Percentiles rank a stretch among this genome's conserved stretches.
phyloP scores from a whole-genome alignment of 164 flowering plant species.

The Sextonia rubra region DNA sequence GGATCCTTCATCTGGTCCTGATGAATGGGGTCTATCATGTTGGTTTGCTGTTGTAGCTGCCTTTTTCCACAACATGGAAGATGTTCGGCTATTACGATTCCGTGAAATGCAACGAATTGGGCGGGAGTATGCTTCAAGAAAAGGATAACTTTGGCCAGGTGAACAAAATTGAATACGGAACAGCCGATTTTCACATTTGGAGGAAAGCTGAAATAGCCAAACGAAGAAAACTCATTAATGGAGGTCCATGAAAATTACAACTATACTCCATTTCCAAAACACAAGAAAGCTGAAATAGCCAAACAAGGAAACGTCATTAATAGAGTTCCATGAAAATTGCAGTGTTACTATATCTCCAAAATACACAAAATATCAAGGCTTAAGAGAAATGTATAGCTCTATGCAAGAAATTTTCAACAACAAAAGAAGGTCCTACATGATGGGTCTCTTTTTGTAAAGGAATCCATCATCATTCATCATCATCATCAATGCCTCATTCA shows the following conservation, averaged over 20 bases:
- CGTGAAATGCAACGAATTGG: constrained; percentile 79
- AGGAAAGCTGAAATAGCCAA: constrained; percentile 64
- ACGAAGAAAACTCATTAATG: neutral
- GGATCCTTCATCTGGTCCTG: constrained; percentile 34
- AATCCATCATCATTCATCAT: too few relatives aligned
- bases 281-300: constrained; percentile 58
- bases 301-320: neutral
- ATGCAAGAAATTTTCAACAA: neutral
- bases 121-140: constrained; percentile 51
- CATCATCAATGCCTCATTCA: too few relatives aligned
- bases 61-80: constrained; percentile 40
- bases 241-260: neutral
- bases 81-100: constrained; percentile 35
- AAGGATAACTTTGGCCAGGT: constrained; percentile 48
- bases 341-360: neutral
- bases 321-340: neutral
- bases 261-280: neutral
- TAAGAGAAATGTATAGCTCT: neutral
- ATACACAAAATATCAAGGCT: neutral
- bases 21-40: constrained; percentile 35
- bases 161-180: constrained; percentile 62
- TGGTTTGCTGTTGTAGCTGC: constrained; percentile 24
- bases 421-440: neutral
- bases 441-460: too few relatives aligned
- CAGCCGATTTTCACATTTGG: constrained; percentile 76